phyloP scores from a whole-genome alignment of 2,329 filamentous ascomycete genomes.

The Aspergillus fumigatiaffinis region DNA sequence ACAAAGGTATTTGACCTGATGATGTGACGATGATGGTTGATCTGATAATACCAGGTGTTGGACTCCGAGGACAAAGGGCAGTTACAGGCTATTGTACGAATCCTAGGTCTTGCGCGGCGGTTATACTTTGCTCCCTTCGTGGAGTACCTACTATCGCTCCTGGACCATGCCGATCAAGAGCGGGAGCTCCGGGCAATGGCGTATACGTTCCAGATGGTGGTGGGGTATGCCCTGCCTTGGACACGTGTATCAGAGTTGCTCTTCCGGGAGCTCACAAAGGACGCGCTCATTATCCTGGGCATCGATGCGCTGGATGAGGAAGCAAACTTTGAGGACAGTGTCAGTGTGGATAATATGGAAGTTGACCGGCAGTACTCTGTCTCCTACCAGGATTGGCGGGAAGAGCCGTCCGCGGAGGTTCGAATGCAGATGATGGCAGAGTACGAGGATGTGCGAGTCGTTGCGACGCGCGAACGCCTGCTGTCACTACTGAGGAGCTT shows the following conservation, averaged over 20 bases:
- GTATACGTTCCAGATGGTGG: conserved; percentile 44
- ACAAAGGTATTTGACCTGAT: conserved; percentile 24
- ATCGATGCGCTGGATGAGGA: conserved; percentile 31
- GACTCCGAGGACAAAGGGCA: conserved; percentile 19
- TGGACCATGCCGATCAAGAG: conserved; percentile 24
- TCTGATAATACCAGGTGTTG: conserved; percentile 23
- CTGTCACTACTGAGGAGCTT: conserved; percentile 43
- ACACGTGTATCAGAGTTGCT: conserved; percentile 42
- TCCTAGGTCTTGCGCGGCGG: conserved; percentile 32
- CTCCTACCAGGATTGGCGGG: conserved; percentile 36
- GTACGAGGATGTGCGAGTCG: conserved; percentile 25
- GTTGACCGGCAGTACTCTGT: conserved; percentile 34
- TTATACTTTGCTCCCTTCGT: conserved; percentile 37
- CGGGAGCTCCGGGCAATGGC: conserved; percentile 35
- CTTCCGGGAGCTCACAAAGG: conserved; percentile 42
- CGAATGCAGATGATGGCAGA: conserved; percentile 33
- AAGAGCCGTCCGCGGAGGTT: conserved; percentile 25
- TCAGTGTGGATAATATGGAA: conserved; percentile 33
- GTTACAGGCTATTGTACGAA: conserved; percentile 31
- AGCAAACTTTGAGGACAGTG: conserved; percentile 11
- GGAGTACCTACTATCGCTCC: conserved; percentile 29
- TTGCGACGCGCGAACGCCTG: conserved; percentile 30
- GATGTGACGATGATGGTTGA: background rate
- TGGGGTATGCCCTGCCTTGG: conserved; percentile 46
- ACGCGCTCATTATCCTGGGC: conserved; percentile 41